phyloP scores from a whole-genome alignment of 805 yeast genomes.

The Isabelozyma pseudorhagii region DNA sequence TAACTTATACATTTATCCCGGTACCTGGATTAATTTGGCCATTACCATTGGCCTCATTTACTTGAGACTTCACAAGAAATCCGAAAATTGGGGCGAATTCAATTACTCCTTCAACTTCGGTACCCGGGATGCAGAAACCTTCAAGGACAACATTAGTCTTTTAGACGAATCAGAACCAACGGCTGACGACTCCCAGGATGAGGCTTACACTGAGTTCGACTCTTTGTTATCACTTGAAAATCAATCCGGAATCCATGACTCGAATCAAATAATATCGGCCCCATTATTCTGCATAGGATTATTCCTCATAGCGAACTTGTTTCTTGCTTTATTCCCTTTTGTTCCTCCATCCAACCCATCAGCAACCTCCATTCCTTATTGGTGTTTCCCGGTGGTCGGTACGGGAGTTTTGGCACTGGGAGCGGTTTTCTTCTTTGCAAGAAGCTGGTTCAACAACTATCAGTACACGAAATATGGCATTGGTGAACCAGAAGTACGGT shows the following conservation, averaged over 20 bases:
- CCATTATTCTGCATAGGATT: constrained; percentile 29
- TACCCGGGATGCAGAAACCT: constrained; percentile 4
- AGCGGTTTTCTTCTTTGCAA: constrained; percentile 21
- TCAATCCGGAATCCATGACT: background rate
- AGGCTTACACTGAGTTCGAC: constrained; percentile 6
- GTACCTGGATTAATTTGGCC: constrained; percentile 54
- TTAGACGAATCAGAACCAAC: constrained; percentile 1
- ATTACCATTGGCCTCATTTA: constrained; percentile 54
- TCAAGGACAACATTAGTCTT: constrained; percentile 1
- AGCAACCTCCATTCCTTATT: constrained; percentile 45
- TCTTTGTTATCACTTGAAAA: constrained; percentile 4
- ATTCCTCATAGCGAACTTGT: constrained; percentile 45
- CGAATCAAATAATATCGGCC: constrained; percentile 16
- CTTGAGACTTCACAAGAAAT: constrained; percentile 38
- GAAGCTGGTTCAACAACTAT: constrained; percentile 5
- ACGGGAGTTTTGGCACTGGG: constrained; percentile 44
- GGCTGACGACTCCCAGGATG: constrained; percentile 11
- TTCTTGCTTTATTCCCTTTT: constrained; percentile 55
- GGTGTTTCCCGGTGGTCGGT: constrained; percentile 57
- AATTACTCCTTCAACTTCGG: constrained; percentile 7
- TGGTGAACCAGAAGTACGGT: constrained; percentile 6
- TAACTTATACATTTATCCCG: constrained; percentile 62
- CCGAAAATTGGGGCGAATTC: constrained; percentile 40
- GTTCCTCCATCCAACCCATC: constrained; percentile 45
- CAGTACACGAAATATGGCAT: constrained; percentile 2